Conservation (phyloP, 495 filamentous ascomycete species). For the Penicillium paxilli region DNA sequence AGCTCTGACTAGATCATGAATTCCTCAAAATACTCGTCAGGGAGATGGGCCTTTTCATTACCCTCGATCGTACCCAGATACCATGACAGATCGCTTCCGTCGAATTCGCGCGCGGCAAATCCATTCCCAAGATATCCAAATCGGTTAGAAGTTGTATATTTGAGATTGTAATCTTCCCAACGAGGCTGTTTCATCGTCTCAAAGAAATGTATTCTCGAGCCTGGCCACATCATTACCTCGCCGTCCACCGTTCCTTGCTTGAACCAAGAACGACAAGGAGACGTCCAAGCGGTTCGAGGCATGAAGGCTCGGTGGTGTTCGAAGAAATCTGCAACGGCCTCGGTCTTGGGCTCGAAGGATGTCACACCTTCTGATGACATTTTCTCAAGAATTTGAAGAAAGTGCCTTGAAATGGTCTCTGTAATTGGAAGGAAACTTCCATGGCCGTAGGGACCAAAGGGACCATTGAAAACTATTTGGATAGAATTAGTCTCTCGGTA, state of each 20-base stretch:
- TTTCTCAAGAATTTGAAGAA: constrained; percentile 37
- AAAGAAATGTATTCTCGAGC: constrained; percentile 47
- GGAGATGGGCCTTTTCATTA: constrained; percentile 5
- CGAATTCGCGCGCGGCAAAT: constrained; percentile 19
- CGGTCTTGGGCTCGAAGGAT: constrained; percentile 11
- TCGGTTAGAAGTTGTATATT: constrained; percentile 15
- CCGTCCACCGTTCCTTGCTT: constrained; percentile 26
- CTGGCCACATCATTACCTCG: constrained; percentile 27
- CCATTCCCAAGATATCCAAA: constrained; percentile 27
- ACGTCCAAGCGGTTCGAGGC: constrained; percentile 38
- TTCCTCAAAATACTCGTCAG: constrained; percentile 8
- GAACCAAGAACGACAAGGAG: constrained; percentile 46
- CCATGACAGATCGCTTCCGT: constrained; percentile 16
- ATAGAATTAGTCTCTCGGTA: neutral
- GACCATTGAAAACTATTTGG: constrained; percentile 30
- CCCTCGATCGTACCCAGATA: constrained; percentile 11
- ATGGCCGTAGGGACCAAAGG: constrained; percentile 37
- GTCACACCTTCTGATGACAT: constrained; percentile 26
- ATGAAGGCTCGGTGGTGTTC: constrained; percentile 34
- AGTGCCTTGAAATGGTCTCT: constrained; percentile 42
- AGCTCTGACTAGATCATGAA: constrained; percentile 2
- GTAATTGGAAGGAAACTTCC: constrained; percentile 31
- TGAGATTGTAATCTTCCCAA: constrained; percentile 48
- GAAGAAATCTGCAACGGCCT: constrained; percentile 38
- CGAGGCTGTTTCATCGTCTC: constrained; percentile 48